Evolutionary conservation across 192 early-diverging fungal species (phyloP).

Genomic region (Coemansia sp.): DNA sequence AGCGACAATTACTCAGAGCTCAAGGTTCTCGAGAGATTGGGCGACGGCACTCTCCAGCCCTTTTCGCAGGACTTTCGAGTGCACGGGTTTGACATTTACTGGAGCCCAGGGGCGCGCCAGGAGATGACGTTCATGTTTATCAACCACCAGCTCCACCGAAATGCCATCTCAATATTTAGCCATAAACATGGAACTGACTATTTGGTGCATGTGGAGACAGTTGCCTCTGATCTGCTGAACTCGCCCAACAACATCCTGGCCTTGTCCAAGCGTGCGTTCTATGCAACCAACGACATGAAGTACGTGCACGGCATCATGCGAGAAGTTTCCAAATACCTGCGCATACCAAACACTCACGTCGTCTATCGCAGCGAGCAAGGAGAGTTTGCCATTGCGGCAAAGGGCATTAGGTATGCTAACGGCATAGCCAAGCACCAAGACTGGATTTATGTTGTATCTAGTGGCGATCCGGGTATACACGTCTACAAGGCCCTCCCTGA

Average conservation of each 20-base stretch:
- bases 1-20: constrained; percentile 26
- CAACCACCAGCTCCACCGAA: constrained; percentile 56
- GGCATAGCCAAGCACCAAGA: constrained; percentile 39
- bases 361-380: constrained; percentile 37
- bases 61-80: constrained; percentile 48
- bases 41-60: constrained; percentile 27
- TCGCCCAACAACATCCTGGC: constrained; percentile 61
- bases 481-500: constrained; percentile 17
- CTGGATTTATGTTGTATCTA: constrained; percentile 45
- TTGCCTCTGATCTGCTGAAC: constrained; percentile 51
- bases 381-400: constrained; percentile 24
- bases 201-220: constrained; percentile 56
- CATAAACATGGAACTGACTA: constrained; percentile 35
- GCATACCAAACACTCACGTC: constrained; percentile 26
- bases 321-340: constrained; percentile 15
- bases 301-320: constrained; percentile 26
- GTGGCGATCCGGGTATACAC: constrained; percentile 34
- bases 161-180: constrained; percentile 53
- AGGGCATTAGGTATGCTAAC: constrained; percentile 37
- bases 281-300: constrained; percentile 60
- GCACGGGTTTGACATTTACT: constrained; percentile 57
- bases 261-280: constrained; percentile 57
- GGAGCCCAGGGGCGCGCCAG: constrained; percentile 43
- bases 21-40: constrained; percentile 8
- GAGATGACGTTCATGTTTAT: constrained; percentile 57